phyloP scores from a whole-genome alignment of 2,329 filamentous ascomycete genomes.

The Phaeosphaeria sp. region DNA sequence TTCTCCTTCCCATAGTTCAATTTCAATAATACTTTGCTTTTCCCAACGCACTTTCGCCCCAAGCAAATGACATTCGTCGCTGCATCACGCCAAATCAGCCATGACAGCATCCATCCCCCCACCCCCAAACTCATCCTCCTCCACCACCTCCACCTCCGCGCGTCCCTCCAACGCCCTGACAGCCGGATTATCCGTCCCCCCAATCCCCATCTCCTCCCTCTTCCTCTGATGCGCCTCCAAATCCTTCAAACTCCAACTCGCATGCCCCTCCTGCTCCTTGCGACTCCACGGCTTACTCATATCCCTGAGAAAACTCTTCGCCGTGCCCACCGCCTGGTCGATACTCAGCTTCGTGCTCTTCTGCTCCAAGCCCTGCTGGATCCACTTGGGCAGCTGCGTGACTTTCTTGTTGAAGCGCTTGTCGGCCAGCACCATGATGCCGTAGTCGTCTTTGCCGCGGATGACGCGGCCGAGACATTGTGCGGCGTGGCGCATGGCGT shows the following conservation, averaged over 20 bases:
- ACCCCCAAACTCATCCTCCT: slow-evolving; percentile 44
- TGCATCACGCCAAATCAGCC: slow-evolving; percentile 34
- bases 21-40: no score
- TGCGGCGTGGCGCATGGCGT: slow-evolving; percentile 98
- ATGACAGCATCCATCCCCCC: slow-evolving; percentile 46
- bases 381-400: slow-evolving; percentile 93
- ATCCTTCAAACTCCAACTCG: slow-evolving; percentile 86
- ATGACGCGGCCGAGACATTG: slow-evolving; percentile 95
- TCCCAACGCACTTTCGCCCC: no score
- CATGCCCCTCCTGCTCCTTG: slow-evolving; percentile 88
- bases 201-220: slow-evolving; percentile 71
- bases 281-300: slow-evolving; percentile 92
- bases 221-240: slow-evolving; percentile 80
- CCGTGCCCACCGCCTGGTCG: slow-evolving; percentile 89
- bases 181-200: slow-evolving; percentile 63
- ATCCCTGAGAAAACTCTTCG: slow-evolving; percentile 84
- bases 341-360: slow-evolving; percentile 90
- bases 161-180: slow-evolving; percentile 38
- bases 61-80: neutral
- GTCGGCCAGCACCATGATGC: slow-evolving; percentile 98
- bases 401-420: slow-evolving; percentile 92
- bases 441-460: slow-evolving; percentile 96
- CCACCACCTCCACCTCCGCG: slow-evolving; percentile 31
- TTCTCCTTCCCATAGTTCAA: neutral
- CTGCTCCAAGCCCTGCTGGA: slow-evolving; percentile 84